phyloP scores from a whole-genome alignment of 768 basidiomycete species.

The Gelatoporia subvermispora region DNA sequence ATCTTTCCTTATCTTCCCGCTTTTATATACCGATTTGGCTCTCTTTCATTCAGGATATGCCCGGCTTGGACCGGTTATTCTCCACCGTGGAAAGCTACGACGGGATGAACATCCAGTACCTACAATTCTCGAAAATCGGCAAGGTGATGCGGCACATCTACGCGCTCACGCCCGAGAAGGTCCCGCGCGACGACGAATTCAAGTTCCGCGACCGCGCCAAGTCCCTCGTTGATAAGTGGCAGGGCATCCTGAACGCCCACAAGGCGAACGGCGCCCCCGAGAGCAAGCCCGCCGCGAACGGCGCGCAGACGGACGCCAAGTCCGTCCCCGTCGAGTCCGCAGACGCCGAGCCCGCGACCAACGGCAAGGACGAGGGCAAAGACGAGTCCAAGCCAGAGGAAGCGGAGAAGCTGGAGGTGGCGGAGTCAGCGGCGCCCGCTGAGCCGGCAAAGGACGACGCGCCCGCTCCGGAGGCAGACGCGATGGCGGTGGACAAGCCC shows the following conservation, averaged over 20 bases:
- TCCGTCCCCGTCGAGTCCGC: constrained; percentile 16
- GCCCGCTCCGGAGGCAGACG: constrained; percentile 6
- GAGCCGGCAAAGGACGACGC: constrained; percentile 18
- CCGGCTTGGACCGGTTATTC: constrained; percentile 65
- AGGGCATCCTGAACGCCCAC: constrained; percentile 41
- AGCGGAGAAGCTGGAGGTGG: constrained; percentile 17
- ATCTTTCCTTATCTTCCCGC: constrained; percentile 1
- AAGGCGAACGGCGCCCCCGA: constrained; percentile 22
- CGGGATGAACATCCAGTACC: constrained; percentile 71
- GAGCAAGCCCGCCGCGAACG: constrained; percentile 2
- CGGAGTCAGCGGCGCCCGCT: constrained; percentile 42
- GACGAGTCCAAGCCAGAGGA: constrained; percentile 8
- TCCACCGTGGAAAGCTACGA: constrained; percentile 72
- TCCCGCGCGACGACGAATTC: constrained; percentile 64
- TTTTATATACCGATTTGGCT: constrained; percentile 3
- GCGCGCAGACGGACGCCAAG: constrained; percentile 19
- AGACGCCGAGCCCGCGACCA: constrained; percentile 12
- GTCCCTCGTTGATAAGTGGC: constrained; percentile 68
- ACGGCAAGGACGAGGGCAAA: constrained; percentile 14
- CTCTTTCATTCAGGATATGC: constrained; percentile 61
- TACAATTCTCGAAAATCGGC: constrained; percentile 79
- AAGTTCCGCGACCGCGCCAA: constrained; percentile 68
- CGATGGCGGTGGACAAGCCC: constrained; percentile 6
- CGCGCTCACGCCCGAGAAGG: constrained; percentile 44
- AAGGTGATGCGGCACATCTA: constrained; percentile 89